Base-by-base conservation (phyloP, 169 alveolate species). In the Theileria parva region DNA sequence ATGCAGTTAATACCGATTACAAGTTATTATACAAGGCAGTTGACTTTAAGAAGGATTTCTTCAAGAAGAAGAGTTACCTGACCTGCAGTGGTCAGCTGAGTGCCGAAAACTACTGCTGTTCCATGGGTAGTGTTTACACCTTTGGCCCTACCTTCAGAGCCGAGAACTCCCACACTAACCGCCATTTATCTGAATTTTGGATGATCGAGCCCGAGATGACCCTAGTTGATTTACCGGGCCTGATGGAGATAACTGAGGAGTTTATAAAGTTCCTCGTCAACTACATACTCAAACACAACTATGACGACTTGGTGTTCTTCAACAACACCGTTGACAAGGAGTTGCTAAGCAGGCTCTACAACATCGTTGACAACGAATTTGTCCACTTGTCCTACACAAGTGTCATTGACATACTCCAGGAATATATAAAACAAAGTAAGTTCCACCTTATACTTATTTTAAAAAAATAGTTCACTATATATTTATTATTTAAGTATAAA, bases 81-180 rank as follows among this genome's bases (percentile, higher is more conserved):
- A 98, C 99, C 23, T 99, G 97, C 44, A 95, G 99, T 64, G 99
- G 99, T 2, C 99, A 98, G 92, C 93, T 96, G 13, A 93, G 96
- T 27, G 97, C 97, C 11, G 99, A 95, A 85, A 96, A 94, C 93
- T 95, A 94, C 77, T 93, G 98, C 77, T 95, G 98, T 74, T 91
- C 99, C 3, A 88, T 97, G 92, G 93, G 98, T 19, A 99, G 98
- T 86, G 99, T 96, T n/a, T 97, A 97, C 86, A 97, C 96, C 1
- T 98, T 98, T 84, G 99, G 99, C 0, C 99, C 99, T 2, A 97
- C 99, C 2, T 98, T 98, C 93, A 91, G 99, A 86, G 99, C 99
- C 2, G 99, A 98, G 86, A 96, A 95, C 88, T 96, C 99, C 23
- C 99, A 97, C 81, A 97, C 99, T 0, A 79, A 95, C 25, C 91